Conservation (phyloP, 305 asterid genomes). For the Fraxinus sp. region DNA sequence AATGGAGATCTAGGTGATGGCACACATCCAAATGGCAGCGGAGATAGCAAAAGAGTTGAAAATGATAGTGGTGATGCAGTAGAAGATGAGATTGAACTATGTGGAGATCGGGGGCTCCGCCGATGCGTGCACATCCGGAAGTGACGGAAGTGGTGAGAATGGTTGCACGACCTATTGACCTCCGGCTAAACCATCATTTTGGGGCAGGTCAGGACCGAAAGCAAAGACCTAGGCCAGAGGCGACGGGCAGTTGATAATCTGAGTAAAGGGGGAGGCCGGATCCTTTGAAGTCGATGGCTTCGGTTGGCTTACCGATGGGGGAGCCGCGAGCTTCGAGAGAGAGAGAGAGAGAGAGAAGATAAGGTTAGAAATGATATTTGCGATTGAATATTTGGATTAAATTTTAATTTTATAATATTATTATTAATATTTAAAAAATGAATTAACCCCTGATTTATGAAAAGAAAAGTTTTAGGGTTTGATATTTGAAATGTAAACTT, state of each 20-base stretch:
- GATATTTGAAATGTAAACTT: too few relatives aligned
- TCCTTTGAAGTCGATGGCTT: constrained; percentile 71
- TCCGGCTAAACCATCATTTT: background rate
- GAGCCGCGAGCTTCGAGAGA: constrained; percentile 43
- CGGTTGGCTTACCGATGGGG: constrained; percentile 42
- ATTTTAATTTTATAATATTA: too few relatives aligned
- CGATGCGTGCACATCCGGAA: constrained; percentile 73
- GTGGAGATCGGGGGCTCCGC: constrained; percentile 90
- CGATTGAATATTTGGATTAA: too few relatives aligned
- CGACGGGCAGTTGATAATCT: constrained; percentile 47
- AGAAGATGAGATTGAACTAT: constrained; percentile 25
- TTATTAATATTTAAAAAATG: too few relatives aligned
- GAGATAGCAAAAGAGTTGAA: background rate
- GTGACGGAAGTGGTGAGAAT: constrained; percentile 59
- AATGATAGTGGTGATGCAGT: too few relatives aligned
- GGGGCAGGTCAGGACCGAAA: background rate
- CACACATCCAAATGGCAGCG: too few relatives aligned
- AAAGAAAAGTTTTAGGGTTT: too few relatives aligned
- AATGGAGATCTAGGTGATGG: too few relatives aligned
- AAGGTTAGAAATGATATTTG: too few relatives aligned
- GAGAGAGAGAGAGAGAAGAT: too few relatives aligned
- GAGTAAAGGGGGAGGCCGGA: constrained; percentile 82
- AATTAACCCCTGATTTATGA: too few relatives aligned
- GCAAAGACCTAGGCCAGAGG: constrained; percentile 24
- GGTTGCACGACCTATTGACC: constrained; percentile 39